Evolutionary conservation across 192 early-diverging fungal species (phyloP), one percentile per base, ranked within the genome.

Genomic region (Spizellomyces punctatus): DNA sequence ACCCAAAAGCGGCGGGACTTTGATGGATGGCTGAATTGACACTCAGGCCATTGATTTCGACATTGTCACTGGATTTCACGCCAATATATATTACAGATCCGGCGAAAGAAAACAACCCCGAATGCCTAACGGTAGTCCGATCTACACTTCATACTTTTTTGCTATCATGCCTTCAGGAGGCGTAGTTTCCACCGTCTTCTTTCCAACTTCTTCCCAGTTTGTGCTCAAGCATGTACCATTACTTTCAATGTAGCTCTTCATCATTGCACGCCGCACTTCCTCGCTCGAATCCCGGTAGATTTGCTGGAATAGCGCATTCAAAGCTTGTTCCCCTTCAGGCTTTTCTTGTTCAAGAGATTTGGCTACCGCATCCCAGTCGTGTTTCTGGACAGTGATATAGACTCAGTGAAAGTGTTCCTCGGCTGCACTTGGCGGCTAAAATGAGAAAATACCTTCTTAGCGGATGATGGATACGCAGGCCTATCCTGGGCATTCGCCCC

Each of bases 171-270:
- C 95, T 44, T 93, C 92, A 8, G 98, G 98, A 19, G 98, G 94
- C 66, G 90, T 87, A 12, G 90, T 90, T 80, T 96, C 93, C 12
- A 96, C 95, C 10, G 81, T 79, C 61, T 87, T 88, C 79, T 92
- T 90, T 36, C 87, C 85, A 49, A 99, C 95, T 79, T 96, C 94
- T 43, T 81, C 83, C 96, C 96, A 99, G 78, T 99, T 96, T 43
- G 96, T 99, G 63, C 89, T 92, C 46, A 99, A 83, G 59, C 88
- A 88, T 0, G 98, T 99, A 27, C 98, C 98, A 63, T 94, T 94
- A 79, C 91, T 93, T 78, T 99, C 98, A 6, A 90, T 84, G 77
- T 93, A 99, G 75, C 92, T 94, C 84, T 99, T 99, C 87, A 97
- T 90, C 98, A 99, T 98, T 0, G 98, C 96, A 17, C 91, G 83